phyloP scores from a whole-genome alignment of 129 eudicot species.

The Flaveria trinervia region DNA sequence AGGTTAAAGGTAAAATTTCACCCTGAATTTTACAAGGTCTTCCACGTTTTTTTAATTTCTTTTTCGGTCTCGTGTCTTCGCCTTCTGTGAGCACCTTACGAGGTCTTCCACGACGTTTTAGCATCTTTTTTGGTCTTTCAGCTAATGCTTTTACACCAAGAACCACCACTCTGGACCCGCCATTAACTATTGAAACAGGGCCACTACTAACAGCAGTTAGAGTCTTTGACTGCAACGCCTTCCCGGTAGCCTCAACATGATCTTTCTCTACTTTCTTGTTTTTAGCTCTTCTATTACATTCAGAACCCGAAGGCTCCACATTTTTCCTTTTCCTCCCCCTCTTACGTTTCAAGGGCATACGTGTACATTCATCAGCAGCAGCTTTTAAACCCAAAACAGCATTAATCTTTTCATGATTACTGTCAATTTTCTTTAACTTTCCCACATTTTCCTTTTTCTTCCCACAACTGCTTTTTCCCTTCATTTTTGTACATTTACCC shows the following conservation, averaged over 20 bases:
- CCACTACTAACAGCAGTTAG: slow-evolving; percentile 28
- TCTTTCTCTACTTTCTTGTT: slow-evolving; percentile 34
- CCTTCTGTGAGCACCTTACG: slow-evolving; percentile 25
- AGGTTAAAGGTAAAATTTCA: slow-evolving; percentile 7
- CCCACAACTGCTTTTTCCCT: slow-evolving; percentile 10
- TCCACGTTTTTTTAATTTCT: slow-evolving; percentile 32
- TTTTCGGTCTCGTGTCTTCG: slow-evolving; percentile 21
- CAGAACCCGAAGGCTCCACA: slow-evolving; percentile 28
- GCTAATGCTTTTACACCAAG: slow-evolving; percentile 10
- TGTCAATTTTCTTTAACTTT: slow-evolving; percentile 6
- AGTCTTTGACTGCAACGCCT: slow-evolving; percentile 64
- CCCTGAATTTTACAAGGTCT: slow-evolving; percentile 32
- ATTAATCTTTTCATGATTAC: background rate
- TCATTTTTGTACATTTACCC: background rate
- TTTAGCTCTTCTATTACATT: slow-evolving; percentile 20
- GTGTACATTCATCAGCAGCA: slow-evolving; percentile 14
- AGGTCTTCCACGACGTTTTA: slow-evolving; percentile 29
- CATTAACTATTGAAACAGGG: slow-evolving; percentile 29
- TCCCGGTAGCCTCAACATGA: slow-evolving; percentile 31
- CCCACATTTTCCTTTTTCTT: slow-evolving; percentile 27
- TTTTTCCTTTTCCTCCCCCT: slow-evolving; percentile 54
- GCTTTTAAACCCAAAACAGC: slow-evolving; percentile 16
- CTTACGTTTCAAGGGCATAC: slow-evolving; percentile 20
- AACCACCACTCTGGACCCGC: slow-evolving; percentile 15
- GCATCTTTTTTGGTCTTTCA: slow-evolving; percentile 23